Evolutionary conservation across 345 rosid species (phyloP).

Genomic region (Microthlaspi erraticum): DNA sequence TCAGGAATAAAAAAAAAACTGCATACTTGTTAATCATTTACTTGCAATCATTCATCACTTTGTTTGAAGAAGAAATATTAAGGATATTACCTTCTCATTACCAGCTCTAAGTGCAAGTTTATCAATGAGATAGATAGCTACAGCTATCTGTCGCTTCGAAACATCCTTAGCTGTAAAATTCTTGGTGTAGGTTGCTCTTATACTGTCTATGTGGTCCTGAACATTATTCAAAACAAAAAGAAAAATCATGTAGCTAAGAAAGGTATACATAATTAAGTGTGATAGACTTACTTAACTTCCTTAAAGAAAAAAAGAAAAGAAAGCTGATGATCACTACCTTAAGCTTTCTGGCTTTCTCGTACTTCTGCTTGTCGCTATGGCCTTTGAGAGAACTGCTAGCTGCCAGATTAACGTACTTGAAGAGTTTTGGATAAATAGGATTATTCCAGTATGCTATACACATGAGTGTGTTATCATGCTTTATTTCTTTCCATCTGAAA

Average conservation of each 20-base stretch:
- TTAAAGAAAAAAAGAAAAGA: not conserved
- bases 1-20: not conserved
- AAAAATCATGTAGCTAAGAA: slow-evolving; percentile 5
- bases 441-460: slow-evolving; percentile 94
- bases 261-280: slow-evolving; percentile 15
- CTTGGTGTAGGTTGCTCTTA: slow-evolving; percentile 80
- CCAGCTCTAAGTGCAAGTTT: slow-evolving; percentile 98
- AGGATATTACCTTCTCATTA: slow-evolving; percentile 88
- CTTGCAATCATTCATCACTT: not conserved
- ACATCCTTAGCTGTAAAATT: slow-evolving; percentile 72
- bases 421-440: slow-evolving; percentile 71
- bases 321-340: slow-evolving; percentile 54
- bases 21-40: not conserved
- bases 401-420: slow-evolving; percentile 78
- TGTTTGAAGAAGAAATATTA: not conserved
- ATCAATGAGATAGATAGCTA: slow-evolving; percentile 94
- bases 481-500: slow-evolving; percentile 95
- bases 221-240: slow-evolving; percentile 13
- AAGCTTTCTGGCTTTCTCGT: slow-evolving; percentile 91
- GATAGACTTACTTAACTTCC: not conserved
- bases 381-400: slow-evolving; percentile 90
- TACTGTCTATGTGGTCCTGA: slow-evolving; percentile 73
- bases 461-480: slow-evolving; percentile 83
- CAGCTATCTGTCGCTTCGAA: slow-evolving; percentile 76
- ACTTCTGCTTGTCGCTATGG: slow-evolving; percentile 87